Evolutionary conservation across 208 protist species (phyloP), one percentile per base, ranked within the genome.

Genomic region (Trypanosoma conorhini): DNA sequence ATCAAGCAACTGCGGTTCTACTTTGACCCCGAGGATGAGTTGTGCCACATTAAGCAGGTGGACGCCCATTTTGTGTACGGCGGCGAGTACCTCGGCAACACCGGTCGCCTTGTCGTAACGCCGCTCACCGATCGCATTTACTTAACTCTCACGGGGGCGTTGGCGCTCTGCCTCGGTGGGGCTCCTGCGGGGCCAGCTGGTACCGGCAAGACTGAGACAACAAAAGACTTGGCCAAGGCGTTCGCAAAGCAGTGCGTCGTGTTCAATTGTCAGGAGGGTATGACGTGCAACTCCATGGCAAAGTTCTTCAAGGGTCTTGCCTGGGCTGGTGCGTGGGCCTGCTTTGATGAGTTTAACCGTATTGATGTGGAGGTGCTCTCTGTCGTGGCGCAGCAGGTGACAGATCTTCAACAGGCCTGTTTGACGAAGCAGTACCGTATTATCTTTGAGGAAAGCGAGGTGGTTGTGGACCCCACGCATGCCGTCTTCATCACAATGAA

Each of bases 301-400:
- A 98, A 98, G 85, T 98, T 99, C 79, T 99, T 99, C 87, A 99
- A 99, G 51, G 97, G 97, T 22, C 90, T 99, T 28, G 96, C 95
- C n/a, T 97, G 93, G 91, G 89, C 93, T 17, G 98, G 98, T 42
- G 97, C 98, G 26, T 99, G 97, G 97, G 93, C 96, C 15, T 99
- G 98, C 87, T 99, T 99, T 79, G 98, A 99, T 85, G 98, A 99
- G 87, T 99, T 99, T 88, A 99, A 99, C 82, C 93, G 98, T 73
- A 99, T 99, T 83, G 96, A 99, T 74, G 93, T 99, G 24, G 97
- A 98, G 82, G 96, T 98, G 76, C 87, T 98, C 30, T 99, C 96
- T 33, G 98, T 99, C 19, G 92, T 99, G 60, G 97, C 97, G 40
- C 93, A 98, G 81, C 97, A 99, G 80, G 92, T 99, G 44, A 94